phyloP scores from a whole-genome alignment of 495 filamentous ascomycete species.

The Hyaloscypha hepaticicola region DNA sequence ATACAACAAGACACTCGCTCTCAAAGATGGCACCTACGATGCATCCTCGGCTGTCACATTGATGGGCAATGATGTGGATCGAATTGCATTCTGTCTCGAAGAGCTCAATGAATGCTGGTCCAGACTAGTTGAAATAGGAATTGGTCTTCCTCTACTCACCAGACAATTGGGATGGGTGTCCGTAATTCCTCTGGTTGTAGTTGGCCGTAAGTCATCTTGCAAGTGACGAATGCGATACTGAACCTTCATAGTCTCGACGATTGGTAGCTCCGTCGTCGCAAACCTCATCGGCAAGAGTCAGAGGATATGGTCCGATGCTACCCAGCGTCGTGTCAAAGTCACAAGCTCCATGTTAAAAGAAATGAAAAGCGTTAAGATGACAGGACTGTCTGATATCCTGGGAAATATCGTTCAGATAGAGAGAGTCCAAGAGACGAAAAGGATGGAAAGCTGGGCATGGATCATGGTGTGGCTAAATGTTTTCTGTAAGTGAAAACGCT shows the following conservation, averaged over 20 bases:
- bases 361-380: conserved; percentile 63
- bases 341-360: conserved; percentile 52
- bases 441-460: conserved; percentile 53
- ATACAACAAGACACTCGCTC: conserved; percentile 49
- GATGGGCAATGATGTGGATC: conserved; percentile 34
- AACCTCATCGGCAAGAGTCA: conserved; percentile 32
- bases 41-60: conserved; percentile 39
- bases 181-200: not conserved
- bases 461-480: conserved; percentile 43
- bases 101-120: conserved; percentile 29
- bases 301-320: conserved; percentile 51
- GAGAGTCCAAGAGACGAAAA: conserved; percentile 53
- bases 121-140: conserved; percentile 18
- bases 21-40: conserved; percentile 45
- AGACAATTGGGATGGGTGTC: not conserved
- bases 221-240: not conserved
- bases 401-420: conserved; percentile 46
- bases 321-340: conserved; percentile 50
- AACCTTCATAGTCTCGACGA: not conserved
- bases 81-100: conserved; percentile 14
- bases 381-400: conserved; percentile 49
- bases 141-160: conserved; percentile 26
- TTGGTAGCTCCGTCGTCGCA: not conserved
- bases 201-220: not conserved
- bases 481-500: conserved; percentile 30